Base-by-base conservation (phyloP, 805 yeast genomes). In the Candida germanica region DNA sequence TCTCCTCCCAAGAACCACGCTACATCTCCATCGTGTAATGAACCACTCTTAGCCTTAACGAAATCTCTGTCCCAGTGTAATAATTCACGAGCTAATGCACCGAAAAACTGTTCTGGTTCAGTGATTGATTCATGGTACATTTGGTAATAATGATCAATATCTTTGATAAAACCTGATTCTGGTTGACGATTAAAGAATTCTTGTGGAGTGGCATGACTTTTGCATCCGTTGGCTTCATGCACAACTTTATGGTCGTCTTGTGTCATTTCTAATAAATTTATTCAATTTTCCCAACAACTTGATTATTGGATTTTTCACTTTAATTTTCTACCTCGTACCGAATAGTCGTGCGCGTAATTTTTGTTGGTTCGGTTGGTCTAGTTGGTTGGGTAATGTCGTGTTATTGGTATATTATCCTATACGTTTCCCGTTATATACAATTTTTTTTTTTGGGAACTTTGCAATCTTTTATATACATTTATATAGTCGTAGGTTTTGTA, bases 1-100 rank as follows among this genome's bases (percentile, higher is more conserved):
- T 83, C 79, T 43, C 94, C 94, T 39, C 81, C 83, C 20, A 83
- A 60, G 56, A 85, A 85, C 93, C 93, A 85, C 22, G 86, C 76
- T 14, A 81, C 48, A 47, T 56, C 62, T 38, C 63, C 67, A 48
- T 80, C 64, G 47, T 71, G 75, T 46, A 83, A 75, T 36, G 83
- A 71, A 24, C 93, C 95, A 35, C 64, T 63, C 39, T 66, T 73
- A 51, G 75, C 93, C 40, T 74, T 70, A 50, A 73, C 69, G 62
- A 86, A 89, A 35, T 80, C 87, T 41, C 71, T 77, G 56, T 81
- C 86, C 97, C 97, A 89, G 51, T 75, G 64, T 48, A 89, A 73
- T 38, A 77, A 71, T 53, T 82, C 77, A 39, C 71, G 73, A 33
- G 96, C 97, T 58, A 75, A 67, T 33, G 79, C 77, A 31, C 88